These are phyloP conservation scores for Aspergillus nomiae DNA, from an alignment of 2,329 filamentous ascomycete genomes.

Conservation along the genomic window DNA sequence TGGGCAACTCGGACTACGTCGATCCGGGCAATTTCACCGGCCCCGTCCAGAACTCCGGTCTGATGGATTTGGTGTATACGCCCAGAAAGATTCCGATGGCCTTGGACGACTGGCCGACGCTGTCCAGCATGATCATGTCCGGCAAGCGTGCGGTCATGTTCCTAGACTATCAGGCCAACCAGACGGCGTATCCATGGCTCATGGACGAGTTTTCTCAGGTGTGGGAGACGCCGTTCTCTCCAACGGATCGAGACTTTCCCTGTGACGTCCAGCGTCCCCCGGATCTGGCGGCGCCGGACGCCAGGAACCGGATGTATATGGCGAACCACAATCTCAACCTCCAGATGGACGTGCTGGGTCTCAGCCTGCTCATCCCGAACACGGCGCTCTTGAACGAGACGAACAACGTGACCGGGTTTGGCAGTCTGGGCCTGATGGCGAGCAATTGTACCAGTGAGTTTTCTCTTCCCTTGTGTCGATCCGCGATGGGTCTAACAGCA, in stretches of 20 bases:
- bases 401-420: constrained; percentile 66
- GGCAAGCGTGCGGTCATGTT: constrained; percentile 76
- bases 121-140: constrained; percentile 72
- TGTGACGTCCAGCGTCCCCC: constrained; percentile 79
- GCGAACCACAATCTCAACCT: constrained; percentile 91
- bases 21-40: constrained; percentile 64
- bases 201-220: constrained; percentile 85
- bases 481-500: constrained; percentile 13
- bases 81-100: constrained; percentile 72
- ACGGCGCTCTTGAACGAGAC: constrained; percentile 69
- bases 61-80: constrained; percentile 72
- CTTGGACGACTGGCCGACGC: constrained; percentile 78
- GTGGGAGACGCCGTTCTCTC: constrained; percentile 90
- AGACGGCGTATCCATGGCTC: constrained; percentile 76
- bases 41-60: constrained; percentile 70
- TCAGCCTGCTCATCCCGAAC: constrained; percentile 70
- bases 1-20: constrained; percentile 82
- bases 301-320: constrained; percentile 70
- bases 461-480: not conserved
- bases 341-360: constrained; percentile 67
- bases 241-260: constrained; percentile 67
- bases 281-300: constrained; percentile 56
- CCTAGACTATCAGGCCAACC: constrained; percentile 82
- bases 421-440: constrained; percentile 66
- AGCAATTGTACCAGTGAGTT: constrained; percentile 60